Percentiles rank a stretch among this genome's conserved stretches.
These are phyloP conservation scores for Cladosporium colombiae DNA, from an alignment of 2,329 filamentous ascomycete genomes.

Conservation along the genomic window DNA sequence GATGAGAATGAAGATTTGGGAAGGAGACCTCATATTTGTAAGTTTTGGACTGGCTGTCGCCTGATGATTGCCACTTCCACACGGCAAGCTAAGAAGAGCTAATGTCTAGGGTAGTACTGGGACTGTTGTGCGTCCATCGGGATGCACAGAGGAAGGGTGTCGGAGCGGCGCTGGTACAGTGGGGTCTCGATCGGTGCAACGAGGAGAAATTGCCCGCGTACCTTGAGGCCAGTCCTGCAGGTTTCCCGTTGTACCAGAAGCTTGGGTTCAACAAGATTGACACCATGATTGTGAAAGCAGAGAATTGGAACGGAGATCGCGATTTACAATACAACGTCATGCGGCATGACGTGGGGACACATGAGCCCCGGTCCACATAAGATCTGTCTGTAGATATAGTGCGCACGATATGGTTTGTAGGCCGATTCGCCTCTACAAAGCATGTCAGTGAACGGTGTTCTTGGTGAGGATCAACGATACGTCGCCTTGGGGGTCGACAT, in stretches of 20 bases:
- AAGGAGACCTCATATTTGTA: not conserved
- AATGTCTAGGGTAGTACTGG: not conserved
- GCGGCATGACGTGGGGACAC: not conserved
- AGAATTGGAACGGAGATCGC: not conserved
- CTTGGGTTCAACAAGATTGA: not conserved
- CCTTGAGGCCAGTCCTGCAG: not conserved
- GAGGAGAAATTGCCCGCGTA: not conserved
- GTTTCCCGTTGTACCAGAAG: not conserved
- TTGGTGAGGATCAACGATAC: too few species aligned
- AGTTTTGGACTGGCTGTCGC: not conserved
- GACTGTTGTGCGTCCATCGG: not conserved
- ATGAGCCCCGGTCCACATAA: not conserved
- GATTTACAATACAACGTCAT: not conserved
- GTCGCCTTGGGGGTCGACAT: too few species aligned
- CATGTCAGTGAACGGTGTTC: too few species aligned
- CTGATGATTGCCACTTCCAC: not conserved
- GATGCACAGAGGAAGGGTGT: not conserved
- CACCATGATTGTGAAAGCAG: not conserved
- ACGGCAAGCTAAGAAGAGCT: not conserved
- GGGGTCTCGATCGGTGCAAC: not conserved
- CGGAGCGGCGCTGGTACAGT: not conserved
- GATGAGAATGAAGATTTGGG: not conserved
- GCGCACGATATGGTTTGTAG: too few species aligned
- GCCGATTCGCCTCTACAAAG: too few species aligned
- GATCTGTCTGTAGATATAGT: not conserved